A percentile compares a stretch with the other conserved stretches of the same genome.
These are phyloP conservation scores for Emergomyces orientalis DNA, from an alignment of 2,329 filamentous ascomycete species.

Conservation along the genomic window DNA sequence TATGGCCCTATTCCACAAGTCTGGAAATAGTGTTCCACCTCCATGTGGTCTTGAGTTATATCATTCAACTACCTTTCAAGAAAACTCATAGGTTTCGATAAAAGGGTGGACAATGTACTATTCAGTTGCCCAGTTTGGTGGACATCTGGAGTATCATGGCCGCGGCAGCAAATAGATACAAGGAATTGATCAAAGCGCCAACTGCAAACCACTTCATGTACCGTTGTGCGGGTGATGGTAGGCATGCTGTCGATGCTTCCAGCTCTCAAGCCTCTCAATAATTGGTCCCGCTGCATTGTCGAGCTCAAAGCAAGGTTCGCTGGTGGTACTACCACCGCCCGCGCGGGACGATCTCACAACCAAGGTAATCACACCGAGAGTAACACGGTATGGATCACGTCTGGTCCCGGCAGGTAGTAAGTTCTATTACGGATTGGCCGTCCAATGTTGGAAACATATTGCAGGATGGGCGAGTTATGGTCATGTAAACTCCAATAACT, in stretches of 20 bases:
- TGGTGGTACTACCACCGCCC: neutral
- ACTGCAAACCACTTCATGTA: neutral
- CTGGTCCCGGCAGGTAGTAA: conserved; percentile 23
- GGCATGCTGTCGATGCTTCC: conserved; percentile 31
- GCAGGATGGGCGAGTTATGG: conserved; percentile 24
- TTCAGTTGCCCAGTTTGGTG: neutral
- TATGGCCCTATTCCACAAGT: neutral
- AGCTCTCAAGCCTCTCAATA: conserved; percentile 20
- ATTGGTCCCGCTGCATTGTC: conserved; percentile 27
- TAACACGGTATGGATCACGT: conserved; percentile 25
- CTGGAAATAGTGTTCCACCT: neutral
- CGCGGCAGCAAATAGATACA: neutral
- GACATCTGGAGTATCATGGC: neutral
- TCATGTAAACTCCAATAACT: conserved; percentile 23
- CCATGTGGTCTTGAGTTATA: neutral
- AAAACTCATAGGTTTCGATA: neutral
- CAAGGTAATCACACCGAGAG: conserved; percentile 23
- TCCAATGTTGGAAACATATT: conserved; percentile 26
- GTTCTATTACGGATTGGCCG: conserved; percentile 21
- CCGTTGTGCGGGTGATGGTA: conserved; percentile 30
- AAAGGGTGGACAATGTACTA: neutral
- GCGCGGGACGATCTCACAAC: neutral
- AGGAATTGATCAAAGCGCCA: neutral
- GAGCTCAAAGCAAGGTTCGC: neutral
- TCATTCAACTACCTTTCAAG: neutral